These are phyloP conservation scores for Aspergillus egyptiacus DNA, from an alignment of 495 filamentous ascomycete species.

Conservation along the genomic window DNA sequence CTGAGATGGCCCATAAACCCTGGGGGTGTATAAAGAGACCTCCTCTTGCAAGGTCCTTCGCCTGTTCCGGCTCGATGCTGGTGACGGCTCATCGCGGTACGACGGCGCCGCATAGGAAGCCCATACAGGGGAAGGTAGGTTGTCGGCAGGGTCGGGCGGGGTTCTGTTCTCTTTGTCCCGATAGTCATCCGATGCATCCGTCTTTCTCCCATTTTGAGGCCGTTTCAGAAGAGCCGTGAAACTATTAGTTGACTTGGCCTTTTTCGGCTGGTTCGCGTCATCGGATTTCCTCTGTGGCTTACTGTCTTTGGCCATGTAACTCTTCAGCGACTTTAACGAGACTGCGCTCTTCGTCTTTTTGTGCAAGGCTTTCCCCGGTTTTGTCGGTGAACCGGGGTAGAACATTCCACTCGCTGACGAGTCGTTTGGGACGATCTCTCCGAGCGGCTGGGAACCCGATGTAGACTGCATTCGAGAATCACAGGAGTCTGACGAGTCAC, in stretches of 20 bases:
- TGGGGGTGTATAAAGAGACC: conserved; percentile 55
- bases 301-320: conserved; percentile 48
- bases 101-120: conserved; percentile 34
- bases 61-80: conserved; percentile 35
- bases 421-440: conserved; percentile 38
- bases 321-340: conserved; percentile 55
- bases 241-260: conserved; percentile 78
- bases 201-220: conserved; percentile 39
- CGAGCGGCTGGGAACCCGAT: conserved; percentile 29
- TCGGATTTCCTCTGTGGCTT: conserved; percentile 37
- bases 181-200: conserved; percentile 32
- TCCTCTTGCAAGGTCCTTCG: conserved; percentile 48
- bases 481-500: conserved; percentile 4
- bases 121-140: conserved; percentile 67
- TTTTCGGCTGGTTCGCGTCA: conserved; percentile 58
- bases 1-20: conserved; percentile 56
- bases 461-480: conserved; percentile 26
- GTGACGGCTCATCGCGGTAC: conserved; percentile 34
- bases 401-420: conserved; percentile 20
- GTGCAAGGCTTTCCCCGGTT: conserved; percentile 36
- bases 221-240: conserved; percentile 52
- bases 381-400: conserved; percentile 20
- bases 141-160: conserved; percentile 41
- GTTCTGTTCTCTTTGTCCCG: conserved; percentile 70
- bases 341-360: conserved; percentile 65